These are phyloP conservation scores for Lobosporangium transversale DNA, from an alignment of 192 early-diverging fungal species.

Conservation along the genomic window DNA sequence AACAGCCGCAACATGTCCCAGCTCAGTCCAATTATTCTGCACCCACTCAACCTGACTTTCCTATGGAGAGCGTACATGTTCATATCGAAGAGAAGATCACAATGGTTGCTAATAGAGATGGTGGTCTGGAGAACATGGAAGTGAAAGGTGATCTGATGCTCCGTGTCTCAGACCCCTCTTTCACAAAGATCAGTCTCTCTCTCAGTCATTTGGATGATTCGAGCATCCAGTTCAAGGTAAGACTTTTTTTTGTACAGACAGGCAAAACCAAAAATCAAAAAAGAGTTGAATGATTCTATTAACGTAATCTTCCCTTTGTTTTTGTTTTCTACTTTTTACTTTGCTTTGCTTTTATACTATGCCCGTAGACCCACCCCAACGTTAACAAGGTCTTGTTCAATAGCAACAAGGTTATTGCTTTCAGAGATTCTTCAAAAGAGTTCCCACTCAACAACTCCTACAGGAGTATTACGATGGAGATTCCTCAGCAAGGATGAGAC, in stretches of 20 bases:
- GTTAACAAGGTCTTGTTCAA: slow-evolving; percentile 94
- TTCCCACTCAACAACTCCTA: slow-evolving; percentile 89
- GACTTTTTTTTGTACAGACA: no score
- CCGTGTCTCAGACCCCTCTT: slow-evolving; percentile 75
- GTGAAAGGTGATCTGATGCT: slow-evolving; percentile 93
- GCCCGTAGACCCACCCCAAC: slow-evolving; percentile 88
- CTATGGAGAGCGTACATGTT: slow-evolving; percentile 84
- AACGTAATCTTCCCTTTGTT: no score
- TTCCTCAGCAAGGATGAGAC: slow-evolving; percentile 85
- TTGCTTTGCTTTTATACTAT: neutral
- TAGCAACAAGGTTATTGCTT: slow-evolving; percentile 73
- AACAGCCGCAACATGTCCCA: slow-evolving; percentile 8
- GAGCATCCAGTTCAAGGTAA: slow-evolving; percentile 84
- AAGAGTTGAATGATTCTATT: no score
- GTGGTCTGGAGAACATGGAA: slow-evolving; percentile 91
- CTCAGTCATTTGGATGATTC: slow-evolving; percentile 68
- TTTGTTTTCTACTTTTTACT: neutral
- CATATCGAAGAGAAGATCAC: slow-evolving; percentile 90
- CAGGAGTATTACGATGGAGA: slow-evolving; percentile 90
- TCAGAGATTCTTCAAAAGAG: slow-evolving; percentile 82
- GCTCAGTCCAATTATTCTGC: slow-evolving; percentile 32
- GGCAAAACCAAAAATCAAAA: neutral
- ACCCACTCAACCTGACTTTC: slow-evolving; percentile 44
- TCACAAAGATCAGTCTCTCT: slow-evolving; percentile 69
- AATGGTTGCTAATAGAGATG: slow-evolving; percentile 86